These are phyloP conservation scores for Linderniella brevidens DNA, from an alignment of 257 asterid genomes.

Conservation along the genomic window DNA sequence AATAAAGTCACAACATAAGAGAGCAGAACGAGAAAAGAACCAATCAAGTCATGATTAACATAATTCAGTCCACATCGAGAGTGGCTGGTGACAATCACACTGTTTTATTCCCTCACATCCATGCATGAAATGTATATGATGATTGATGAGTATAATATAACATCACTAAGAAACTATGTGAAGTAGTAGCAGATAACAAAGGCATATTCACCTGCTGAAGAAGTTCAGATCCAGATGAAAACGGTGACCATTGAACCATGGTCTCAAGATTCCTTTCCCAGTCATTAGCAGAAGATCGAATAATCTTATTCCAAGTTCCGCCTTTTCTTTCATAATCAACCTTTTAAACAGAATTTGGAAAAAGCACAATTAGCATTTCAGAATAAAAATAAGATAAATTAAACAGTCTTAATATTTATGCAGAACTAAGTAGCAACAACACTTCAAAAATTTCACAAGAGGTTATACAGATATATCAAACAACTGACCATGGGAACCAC, in stretches of 20 bases:
- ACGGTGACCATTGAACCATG: constrained; percentile 84
- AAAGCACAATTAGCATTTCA: neutral
- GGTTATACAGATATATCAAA: neutral
- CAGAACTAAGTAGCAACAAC: no score
- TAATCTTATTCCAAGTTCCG: constrained; percentile 23
- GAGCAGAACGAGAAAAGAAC: neutral
- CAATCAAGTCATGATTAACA: no score
- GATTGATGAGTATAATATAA: no score
- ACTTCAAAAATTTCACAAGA: no score
- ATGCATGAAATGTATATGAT: no score
- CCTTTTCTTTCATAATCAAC: constrained; percentile 45
- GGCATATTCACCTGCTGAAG: constrained; percentile 45
- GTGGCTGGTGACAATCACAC: no score
- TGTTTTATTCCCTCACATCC: no score
- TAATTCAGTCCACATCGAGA: no score
- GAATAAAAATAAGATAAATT: neutral
- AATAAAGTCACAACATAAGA: neutral
- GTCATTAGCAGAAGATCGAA: constrained; percentile 30
- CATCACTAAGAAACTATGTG: no score
- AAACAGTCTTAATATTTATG: neutral
- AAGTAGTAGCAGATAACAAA: no score
- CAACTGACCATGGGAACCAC: constrained; percentile 79
- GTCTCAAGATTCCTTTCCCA: constrained; percentile 58
- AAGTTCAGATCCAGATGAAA: constrained; percentile 75
- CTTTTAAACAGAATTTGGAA: constrained; percentile 13